Percentiles rank a stretch among this genome's conserved stretches.
These are phyloP conservation scores for Podaxis sp. DNA, from an alignment of 768 basidiomycete genomes.

Conservation along the genomic window DNA sequence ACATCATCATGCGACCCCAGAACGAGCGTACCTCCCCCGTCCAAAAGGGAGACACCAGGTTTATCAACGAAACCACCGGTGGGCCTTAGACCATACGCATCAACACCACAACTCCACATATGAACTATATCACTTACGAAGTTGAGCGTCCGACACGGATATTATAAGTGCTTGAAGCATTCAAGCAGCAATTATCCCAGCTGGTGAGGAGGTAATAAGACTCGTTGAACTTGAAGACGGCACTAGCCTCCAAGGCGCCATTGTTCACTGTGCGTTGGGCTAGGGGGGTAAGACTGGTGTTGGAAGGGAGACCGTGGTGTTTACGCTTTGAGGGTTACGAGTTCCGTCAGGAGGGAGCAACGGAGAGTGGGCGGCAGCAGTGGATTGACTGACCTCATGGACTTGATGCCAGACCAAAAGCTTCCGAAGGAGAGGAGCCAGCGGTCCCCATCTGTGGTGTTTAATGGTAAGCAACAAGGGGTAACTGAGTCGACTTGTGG, in stretches of 20 bases:
- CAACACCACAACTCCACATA: not conserved
- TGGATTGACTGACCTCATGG: conserved; percentile 25
- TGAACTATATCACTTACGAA: conserved; percentile 27
- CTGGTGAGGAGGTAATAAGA: conserved; percentile 58
- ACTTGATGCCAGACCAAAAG: conserved; percentile 58
- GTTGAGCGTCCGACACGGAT: conserved; percentile 55
- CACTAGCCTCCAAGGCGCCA: conserved; percentile 52
- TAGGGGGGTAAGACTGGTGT: conserved; percentile 38
- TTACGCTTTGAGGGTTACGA: conserved; percentile 24
- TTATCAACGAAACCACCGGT: conserved; percentile 48
- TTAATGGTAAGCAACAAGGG: not conserved
- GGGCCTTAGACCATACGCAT: conserved; percentile 26
- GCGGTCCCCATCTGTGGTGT: conserved; percentile 33
- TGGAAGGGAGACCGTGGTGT: conserved; percentile 41
- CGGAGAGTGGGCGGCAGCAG: not conserved
- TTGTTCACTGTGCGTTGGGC: conserved; percentile 42
- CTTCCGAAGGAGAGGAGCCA: conserved; percentile 56
- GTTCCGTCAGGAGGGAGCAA: not conserved
- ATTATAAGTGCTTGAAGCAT: conserved; percentile 55
- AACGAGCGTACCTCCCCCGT: conserved; percentile 55
- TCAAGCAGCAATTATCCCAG: conserved; percentile 55
- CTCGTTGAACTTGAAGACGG: conserved; percentile 41
- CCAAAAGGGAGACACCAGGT: conserved; percentile 40
- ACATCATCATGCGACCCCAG: conserved; percentile 44
- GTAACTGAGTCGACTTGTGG: not conserved